Conservation (phyloP, 148 eudicot genomes). For the Persicaria maculosa region DNA sequence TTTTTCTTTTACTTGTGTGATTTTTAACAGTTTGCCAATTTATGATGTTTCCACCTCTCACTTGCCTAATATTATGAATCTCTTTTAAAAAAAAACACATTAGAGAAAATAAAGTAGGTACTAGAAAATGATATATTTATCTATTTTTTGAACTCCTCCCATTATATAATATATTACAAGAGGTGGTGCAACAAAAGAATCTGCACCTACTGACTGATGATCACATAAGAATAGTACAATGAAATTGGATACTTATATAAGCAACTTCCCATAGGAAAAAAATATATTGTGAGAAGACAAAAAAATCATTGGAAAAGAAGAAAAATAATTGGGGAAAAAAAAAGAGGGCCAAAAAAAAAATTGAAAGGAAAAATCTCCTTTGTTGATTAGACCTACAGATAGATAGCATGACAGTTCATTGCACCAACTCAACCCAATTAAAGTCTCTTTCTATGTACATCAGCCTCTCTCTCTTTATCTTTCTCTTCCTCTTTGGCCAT, state of each 20-base stretch:
- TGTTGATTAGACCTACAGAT: constrained; percentile 6
- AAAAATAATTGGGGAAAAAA: neutral
- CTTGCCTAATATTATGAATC: too few relatives aligned
- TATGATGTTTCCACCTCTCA: too few relatives aligned
- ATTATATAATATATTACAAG: constrained; percentile 1
- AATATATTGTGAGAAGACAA: constrained; percentile 9
- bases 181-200: constrained; percentile 1
- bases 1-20: neutral
- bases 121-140: neutral
- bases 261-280: constrained; percentile 3
- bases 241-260: neutral
- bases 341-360: neutral
- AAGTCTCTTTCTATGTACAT: constrained; percentile 9
- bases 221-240: neutral
- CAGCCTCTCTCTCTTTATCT: neutral
- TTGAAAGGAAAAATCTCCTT: neutral
- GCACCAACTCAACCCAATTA: constrained; percentile 6
- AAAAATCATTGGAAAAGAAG: constrained; percentile 8
- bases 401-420: constrained; percentile 9
- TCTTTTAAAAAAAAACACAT: neutral
- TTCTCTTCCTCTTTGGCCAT: neutral
- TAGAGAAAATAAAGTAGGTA: neutral
- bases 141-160: neutral
- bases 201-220: constrained; percentile 5
- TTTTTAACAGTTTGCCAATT: too few relatives aligned